phyloP scores from a whole-genome alignment of 208 protist genomes.

The Crithidia expoeki region DNA sequence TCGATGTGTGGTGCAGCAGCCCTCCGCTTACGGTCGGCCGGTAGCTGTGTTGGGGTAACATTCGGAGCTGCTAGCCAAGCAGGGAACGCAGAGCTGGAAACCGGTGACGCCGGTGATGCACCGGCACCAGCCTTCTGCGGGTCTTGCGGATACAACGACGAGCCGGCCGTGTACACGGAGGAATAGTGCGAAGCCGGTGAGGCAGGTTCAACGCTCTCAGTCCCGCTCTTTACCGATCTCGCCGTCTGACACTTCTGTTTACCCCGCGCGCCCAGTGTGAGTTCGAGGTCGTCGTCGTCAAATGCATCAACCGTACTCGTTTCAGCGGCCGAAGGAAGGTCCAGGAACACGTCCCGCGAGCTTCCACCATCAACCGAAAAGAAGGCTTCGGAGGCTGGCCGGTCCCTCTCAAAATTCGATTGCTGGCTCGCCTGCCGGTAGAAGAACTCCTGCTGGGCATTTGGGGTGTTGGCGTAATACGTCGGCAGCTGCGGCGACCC shows the following conservation, averaged over 20 bases:
- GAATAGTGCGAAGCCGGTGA: slow-evolving; percentile 10
- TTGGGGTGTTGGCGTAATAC: not conserved
- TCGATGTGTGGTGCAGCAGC: not conserved
- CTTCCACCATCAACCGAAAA: slow-evolving; percentile 21
- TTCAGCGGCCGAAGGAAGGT: slow-evolving; percentile 12
- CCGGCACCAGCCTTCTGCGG: not conserved
- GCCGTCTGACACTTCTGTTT: not conserved
- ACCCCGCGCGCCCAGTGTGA: not conserved
- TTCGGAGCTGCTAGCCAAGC: slow-evolving; percentile 1
- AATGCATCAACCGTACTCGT: slow-evolving; percentile 1
- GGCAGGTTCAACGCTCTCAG: not conserved
- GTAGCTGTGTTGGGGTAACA: not conserved
- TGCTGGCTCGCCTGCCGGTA: slow-evolving; percentile 3
- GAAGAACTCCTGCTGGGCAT: slow-evolving; percentile 10
- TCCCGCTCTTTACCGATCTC: not conserved
- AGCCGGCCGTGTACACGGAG: not conserved
- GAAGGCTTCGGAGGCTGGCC: slow-evolving; percentile 15
- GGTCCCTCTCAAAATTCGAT: not conserved
- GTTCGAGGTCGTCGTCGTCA: not conserved
- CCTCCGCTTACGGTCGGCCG: not conserved
- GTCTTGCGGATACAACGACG: slow-evolving; percentile 6
- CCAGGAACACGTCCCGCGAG: slow-evolving; percentile 15
- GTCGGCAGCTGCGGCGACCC: not conserved
- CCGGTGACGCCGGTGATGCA: not conserved
- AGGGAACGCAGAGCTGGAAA: slow-evolving; percentile 4